Evolutionary conservation across 805 yeast genomes (phyloP), one percentile per base, ranked within the genome.

Genomic region (Grigorovia humatica): DNA sequence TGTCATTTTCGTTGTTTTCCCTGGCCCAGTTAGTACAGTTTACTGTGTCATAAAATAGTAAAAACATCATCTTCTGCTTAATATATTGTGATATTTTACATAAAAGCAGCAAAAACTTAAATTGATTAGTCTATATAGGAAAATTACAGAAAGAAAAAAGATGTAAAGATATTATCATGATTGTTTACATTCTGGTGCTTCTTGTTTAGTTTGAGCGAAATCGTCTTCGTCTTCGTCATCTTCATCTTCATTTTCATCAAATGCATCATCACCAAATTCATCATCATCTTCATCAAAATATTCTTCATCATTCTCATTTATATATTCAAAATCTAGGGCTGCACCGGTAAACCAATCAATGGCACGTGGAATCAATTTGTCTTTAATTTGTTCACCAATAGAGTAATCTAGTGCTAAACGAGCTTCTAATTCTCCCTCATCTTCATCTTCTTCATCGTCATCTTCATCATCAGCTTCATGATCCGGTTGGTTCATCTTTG

Each of bases 281-380:
- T 76, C 86, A 15, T 78, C 86, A 7, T 73, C 81, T 2, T 73
- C 81, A 12, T 77, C 82, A 4, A 76, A 83, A 2, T 76, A 83
- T 19, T 73, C 80, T 17, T 78, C 87, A 9, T 77, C 88, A 13
- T 78, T 83, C 17, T 77, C 87, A 38, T 77, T 78, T 55, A 71
- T 74, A 48, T 74, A 80, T 57, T 79, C 84, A 65, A 79, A 86
- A 52, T 86, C 95, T 53, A 91, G 77, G 23, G 99, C 99, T 58
- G 88, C 88, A 47, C 99, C 99, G 9, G 99, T 91, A 70, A 89
- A 93, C 98, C 99, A 93, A 69, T 91, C 98, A 62, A 93, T 79
- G 49, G 98, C 98, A 66, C 96, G 82, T 56, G 98, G 97, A 56
- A 93, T 83, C 66, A 93, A 78, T 70, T 93, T 86, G 70, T 93